Conservation (phyloP, 257 asterid genomes). For the Scutellaria galericulata region DNA sequence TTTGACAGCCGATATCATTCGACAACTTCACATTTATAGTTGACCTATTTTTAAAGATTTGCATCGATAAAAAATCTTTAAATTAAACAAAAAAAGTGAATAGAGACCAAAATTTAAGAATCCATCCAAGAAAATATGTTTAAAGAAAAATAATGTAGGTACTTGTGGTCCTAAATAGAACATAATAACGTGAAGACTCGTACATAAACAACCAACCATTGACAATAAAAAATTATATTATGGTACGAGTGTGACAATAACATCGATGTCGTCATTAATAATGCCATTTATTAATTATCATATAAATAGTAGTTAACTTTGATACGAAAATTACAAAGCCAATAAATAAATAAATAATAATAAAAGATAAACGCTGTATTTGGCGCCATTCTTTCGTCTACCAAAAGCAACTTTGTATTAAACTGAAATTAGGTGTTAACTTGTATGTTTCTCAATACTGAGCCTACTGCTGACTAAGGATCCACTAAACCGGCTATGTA, state of each 20-base stretch:
- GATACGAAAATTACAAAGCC: background rate
- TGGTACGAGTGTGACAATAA: background rate
- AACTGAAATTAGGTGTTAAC: background rate
- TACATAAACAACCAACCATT: background rate
- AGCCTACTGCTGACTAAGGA: slow-evolving; percentile 21
- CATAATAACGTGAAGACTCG: background rate
- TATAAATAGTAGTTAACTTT: background rate
- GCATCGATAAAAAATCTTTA: no score
- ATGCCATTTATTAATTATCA: background rate
- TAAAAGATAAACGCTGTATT: background rate
- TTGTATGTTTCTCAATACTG: background rate
- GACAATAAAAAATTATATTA: background rate
- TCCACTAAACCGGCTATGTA: background rate
- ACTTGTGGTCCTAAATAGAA: background rate
- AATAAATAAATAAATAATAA: background rate
- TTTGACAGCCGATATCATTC: no score
- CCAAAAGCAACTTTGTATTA: background rate
- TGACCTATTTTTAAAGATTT: no score
- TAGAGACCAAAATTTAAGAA: background rate
- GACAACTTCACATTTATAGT: no score
- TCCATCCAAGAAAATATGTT: background rate
- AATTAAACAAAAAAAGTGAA: background rate
- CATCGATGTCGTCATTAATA: background rate
- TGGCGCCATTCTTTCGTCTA: slow-evolving; percentile 7
- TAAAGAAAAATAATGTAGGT: background rate